Evolutionary conservation across 768 basidiomycete species (phyloP), one percentile per base, ranked within the genome.

Genomic region (Mycena amicta): DNA sequence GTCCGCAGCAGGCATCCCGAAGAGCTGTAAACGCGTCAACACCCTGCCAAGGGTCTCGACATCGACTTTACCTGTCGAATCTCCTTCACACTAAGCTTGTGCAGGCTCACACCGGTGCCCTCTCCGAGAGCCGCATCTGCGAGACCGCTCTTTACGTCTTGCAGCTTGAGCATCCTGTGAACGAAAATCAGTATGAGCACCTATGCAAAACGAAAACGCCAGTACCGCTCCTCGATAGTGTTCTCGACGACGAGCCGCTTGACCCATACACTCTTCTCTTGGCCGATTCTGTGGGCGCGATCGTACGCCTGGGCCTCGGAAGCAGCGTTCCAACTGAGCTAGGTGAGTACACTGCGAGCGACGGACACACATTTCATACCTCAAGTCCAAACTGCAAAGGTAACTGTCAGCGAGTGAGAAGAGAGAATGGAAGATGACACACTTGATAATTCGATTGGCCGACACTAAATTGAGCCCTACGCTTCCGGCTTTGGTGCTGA

Each of bases 201-300:
- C 12, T n/a, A 23, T 29, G n/a, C 31, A n/a, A 16, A 12, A 16
- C 22, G 20, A n/a, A 45, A 45, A 23, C 20, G 20, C n/a, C 68
- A 80, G 22, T 60, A 85, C 85, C 90, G 82, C 66, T 93, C 88
- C 71, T 93, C 92, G 52, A 89, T 86, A 2, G 88, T 88, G 63
- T 89, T 71, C 60, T 80, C 76, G 6, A 90, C 82, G 12, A 89
- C 82, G 2, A 89, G 74, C 22, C 88, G 84, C 67, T 88, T 87
- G 59, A 90, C 81, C 61, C 77, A 81, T 1, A 90, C 89, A 27
- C 81, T 72, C 66, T 89, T 89, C 59, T 85, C 81, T 67, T 90
- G 88, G 0, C 89, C 87, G 45, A 88, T 81, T 23, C 88, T 83
- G 71, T 89, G 86, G 13, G 83, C 84, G 37, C 87, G 83, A 66